Evolutionary conservation across 2,329 filamentous ascomycete genomes (phyloP), one percentile per base, ranked within the genome.

Genomic region (Ophioceras dolichostomum): DNA sequence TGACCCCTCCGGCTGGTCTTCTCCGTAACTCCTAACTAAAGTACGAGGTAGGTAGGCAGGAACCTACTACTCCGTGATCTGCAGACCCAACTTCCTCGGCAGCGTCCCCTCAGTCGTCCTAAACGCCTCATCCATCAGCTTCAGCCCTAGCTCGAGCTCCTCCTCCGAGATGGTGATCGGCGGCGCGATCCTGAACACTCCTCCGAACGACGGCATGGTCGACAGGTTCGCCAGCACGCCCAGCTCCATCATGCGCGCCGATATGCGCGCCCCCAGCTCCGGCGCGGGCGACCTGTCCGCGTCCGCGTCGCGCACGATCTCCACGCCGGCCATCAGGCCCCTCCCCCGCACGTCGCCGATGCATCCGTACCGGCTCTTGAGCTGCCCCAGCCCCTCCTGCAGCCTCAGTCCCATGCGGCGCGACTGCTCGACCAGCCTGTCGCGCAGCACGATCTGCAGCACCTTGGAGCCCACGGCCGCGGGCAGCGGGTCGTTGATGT

Each of bases 321-420:
- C 73, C 7, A 76, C 55, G 2, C 72, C 73, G 0, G 64, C 62
- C 61, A 78, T 67, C 8, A 78, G 56, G 0, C 74, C 74, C 0
- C 72, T 60, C 0, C 73, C 73, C 9, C 74, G 64, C 0, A 79
- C 65, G 46, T 78, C 73, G 1, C 75, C 75, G 36, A 79, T 72
- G 50, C 73, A 79, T 21, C 62, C 66, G 47, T 75, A 77, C n/a
- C 63, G 61, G 16, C 53, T 48, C 46, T 66, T 61, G 14, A 73
- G 54, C 21, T 40, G 50, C 18, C 53, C 53, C n/a, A 74, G 61
- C 2, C 64, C 70, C 0, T 48, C 55, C 40, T 64, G 65, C 3
- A 78, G 54, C 17, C 64, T 50, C 2, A 53, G 41, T 2, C 73
- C 72, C 5, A 63, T 55, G 20, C 52, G 47, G 5, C 55, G 49